Evolutionary conservation across 2,329 filamentous ascomycete genomes (phyloP).

Genomic region (Pyricularia grisea): DNA sequence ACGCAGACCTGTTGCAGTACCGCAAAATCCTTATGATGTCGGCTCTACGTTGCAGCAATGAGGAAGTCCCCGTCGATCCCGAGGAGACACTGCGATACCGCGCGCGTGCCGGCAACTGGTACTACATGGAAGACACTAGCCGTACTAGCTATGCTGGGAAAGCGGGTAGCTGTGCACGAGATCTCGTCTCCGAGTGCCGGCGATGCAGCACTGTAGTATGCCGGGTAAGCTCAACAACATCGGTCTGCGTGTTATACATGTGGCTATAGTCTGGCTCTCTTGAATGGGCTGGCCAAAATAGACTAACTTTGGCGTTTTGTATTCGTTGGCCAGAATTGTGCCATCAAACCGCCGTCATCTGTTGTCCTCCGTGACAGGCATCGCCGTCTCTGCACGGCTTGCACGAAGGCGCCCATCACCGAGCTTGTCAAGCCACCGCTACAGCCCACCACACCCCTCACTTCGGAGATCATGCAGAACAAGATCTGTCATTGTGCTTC

Average conservation of each 20-base stretch:
- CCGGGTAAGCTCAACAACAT: conserved; percentile 47
- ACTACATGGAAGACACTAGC: conserved; percentile 46
- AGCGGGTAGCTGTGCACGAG: conserved; percentile 70
- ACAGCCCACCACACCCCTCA: conserved; percentile 34
- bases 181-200: conserved; percentile 77
- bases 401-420: conserved; percentile 61
- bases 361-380: conserved; percentile 63
- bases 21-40: conserved; percentile 62
- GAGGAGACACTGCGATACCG: conserved; percentile 49
- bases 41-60: conserved; percentile 73
- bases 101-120: conserved; percentile 47
- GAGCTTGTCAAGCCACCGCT: conserved; percentile 36
- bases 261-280: neutral
- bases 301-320: neutral
- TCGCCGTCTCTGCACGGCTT: conserved; percentile 70
- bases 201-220: conserved; percentile 71
- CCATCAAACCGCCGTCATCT: conserved; percentile 68
- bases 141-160: conserved; percentile 47
- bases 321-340: conserved; percentile 61
- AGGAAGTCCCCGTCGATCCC: conserved; percentile 44
- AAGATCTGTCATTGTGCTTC: conserved; percentile 42
- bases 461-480: conserved; percentile 45
- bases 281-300: neutral
- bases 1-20: conserved; percentile 68
- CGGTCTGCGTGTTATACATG: neutral